These are phyloP conservation scores for Russula vinacea DNA, from an alignment of 768 basidiomycete genomes.

Conservation along the genomic window DNA sequence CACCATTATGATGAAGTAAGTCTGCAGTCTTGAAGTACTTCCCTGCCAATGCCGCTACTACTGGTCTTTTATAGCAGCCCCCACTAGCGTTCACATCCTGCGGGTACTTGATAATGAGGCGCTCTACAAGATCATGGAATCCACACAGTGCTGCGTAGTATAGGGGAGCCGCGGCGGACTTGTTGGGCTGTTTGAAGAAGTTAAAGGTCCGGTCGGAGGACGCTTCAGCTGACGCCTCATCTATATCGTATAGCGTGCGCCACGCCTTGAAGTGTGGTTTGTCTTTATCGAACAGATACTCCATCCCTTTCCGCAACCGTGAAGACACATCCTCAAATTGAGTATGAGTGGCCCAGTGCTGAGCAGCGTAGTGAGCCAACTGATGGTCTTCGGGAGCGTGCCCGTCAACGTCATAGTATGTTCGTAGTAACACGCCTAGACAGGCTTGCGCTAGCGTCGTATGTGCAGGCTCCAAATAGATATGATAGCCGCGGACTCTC, in stretches of 20 bases:
- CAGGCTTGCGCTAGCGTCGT: not conserved
- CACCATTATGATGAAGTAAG: not conserved
- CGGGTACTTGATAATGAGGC: not conserved
- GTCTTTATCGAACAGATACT: not conserved
- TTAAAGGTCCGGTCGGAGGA: too few relatives aligned
- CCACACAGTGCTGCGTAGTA: not conserved
- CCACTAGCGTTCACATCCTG: not conserved
- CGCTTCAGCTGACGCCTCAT: too few relatives aligned
- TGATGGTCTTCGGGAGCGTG: too few relatives aligned
- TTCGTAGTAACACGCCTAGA: not conserved
- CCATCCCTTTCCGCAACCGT: not conserved
- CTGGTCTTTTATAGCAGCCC: not conserved
- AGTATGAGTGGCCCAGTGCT: not conserved
- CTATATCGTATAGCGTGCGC: not conserved
- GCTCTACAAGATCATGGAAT: not conserved
- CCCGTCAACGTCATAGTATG: not conserved
- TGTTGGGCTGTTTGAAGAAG: accelerated
- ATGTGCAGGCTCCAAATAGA: not conserved
- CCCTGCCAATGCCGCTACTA: not conserved
- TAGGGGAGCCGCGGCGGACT: not conserved
- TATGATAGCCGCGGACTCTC: not conserved
- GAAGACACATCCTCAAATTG: not conserved
- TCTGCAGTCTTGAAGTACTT: not conserved
- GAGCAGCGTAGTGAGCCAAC: not conserved
- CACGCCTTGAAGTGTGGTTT: not conserved